Evolutionary conservation across 768 basidiomycete species (phyloP), one percentile per base, ranked within the genome.

Genomic region (Daedaleopsis nitida): DNA sequence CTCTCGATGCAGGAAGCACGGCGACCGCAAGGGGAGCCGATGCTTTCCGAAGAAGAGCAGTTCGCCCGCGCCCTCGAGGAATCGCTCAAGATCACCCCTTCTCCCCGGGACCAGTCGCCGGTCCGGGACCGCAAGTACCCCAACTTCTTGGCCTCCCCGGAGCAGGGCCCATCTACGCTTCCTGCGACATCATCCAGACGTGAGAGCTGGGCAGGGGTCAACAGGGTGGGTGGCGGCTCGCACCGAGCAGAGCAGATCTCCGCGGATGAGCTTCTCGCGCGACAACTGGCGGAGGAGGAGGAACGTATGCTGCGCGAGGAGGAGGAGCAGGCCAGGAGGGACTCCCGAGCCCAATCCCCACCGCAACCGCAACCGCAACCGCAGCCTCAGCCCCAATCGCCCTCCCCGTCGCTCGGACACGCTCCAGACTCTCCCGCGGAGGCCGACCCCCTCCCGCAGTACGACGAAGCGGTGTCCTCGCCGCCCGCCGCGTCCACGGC

Each of bases 61-160:
- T 75, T 92, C 14, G 83, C 83, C 21, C 78, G 78, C 62, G 91
- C 89, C 0, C 65, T 92, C 59, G 80, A 83, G 64, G 81, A 81
- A 60, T 88, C 87, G 1, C 62, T 79, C 66, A 52, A 37, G 16
- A 42, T 63, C 23, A 39, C 37, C 8, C 32, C 55, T 9, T 38
- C 52, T 16, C 44, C n/a, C 27, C 27, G 27, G 27, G 27, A 16
- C 37, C 21, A 42, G 50, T 27, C 17, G 34, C 62, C 19, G 58
- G 47, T 8, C 38, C 43, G 48, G 7, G 57, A 62, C 42, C 45
- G 61, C 5, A 35, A 47, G 53, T 54, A 53, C n/a, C 43, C 52
- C 17, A 39, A 58, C 65, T 24, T 61, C 52, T 24, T 61, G 11
- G 19, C 60, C 56, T 57, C 66, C 45, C 50, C 67, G 47, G 53